These are phyloP conservation scores for Grosmannia serpens DNA, from an alignment of 2,329 filamentous ascomycete genomes.

Conservation along the genomic window DNA sequence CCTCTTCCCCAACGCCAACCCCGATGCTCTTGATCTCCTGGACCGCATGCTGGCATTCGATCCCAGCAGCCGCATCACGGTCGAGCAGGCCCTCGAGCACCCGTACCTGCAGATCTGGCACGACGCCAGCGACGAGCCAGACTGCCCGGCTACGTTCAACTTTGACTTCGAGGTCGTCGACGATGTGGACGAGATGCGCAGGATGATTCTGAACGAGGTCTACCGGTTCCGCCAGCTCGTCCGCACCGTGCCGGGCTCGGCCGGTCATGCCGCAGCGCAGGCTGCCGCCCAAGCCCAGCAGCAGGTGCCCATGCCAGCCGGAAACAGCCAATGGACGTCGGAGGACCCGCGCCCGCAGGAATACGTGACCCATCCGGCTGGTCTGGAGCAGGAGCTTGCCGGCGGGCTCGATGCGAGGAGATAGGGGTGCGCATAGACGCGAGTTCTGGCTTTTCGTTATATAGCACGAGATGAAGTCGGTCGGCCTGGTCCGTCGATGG, in stretches of 20 bases:
- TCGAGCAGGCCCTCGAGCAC: constrained; percentile 92
- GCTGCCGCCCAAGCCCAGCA: constrained; percentile 14
- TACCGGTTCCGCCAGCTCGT: constrained; percentile 63
- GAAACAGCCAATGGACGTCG: constrained; percentile 42
- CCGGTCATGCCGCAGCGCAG: constrained; percentile 14
- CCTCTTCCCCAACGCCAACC: constrained; percentile 90
- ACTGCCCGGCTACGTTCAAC: constrained; percentile 89
- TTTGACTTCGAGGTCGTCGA: constrained; percentile 98
- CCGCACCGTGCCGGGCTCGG: constrained; percentile 34
- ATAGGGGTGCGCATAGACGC: constrained; percentile 7
- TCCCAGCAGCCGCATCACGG: constrained; percentile 81
- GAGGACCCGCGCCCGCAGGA: constrained; percentile 51
- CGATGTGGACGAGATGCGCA: constrained; percentile 87
- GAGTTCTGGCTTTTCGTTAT: neutral
- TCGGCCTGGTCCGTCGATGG: neutral
- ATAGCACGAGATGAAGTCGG: neutral
- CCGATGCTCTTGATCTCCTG: constrained; percentile 86
- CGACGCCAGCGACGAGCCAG: constrained; percentile 89
- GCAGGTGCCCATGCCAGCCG: constrained; percentile 41
- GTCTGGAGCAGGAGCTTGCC: constrained; percentile 48
- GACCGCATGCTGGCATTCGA: constrained; percentile 98
- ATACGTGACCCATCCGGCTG: constrained; percentile 35
- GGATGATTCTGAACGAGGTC: constrained; percentile 96
- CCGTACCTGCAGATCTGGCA: constrained; percentile 97
- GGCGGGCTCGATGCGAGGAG: constrained; percentile 42